Percentiles rank a stretch among this genome's conserved stretches.
Evolutionary conservation across 345 rosid species (phyloP).

Genomic region (Ailanthus altissimus): DNA sequence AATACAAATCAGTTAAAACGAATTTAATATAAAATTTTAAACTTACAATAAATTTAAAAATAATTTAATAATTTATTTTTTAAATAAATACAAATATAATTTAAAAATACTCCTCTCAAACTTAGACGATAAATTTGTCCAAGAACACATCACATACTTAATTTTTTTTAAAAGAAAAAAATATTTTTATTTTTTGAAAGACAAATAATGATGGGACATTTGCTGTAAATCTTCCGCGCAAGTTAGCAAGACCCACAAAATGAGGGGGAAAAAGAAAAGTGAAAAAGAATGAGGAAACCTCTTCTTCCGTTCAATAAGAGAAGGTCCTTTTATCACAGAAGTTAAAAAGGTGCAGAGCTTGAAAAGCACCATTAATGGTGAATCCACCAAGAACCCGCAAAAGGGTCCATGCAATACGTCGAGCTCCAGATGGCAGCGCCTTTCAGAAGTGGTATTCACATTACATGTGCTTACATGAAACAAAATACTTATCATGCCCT

Average conservation of each 20-base stretch:
- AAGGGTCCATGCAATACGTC: constrained; percentile 66
- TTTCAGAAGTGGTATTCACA: constrained; percentile 59
- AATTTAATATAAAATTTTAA: too few relatives aligned
- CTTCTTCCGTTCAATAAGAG: neutral
- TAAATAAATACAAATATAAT: too few relatives aligned
- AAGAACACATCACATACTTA: too few relatives aligned
- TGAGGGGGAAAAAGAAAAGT: neutral
- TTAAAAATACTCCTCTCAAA: too few relatives aligned
- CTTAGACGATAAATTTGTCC: too few relatives aligned
- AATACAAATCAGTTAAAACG: too few relatives aligned
- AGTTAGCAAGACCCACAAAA: constrained; percentile 17
- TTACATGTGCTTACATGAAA: too few relatives aligned
- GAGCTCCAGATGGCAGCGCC: constrained; percentile 86
- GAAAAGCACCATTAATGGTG: constrained; percentile 48
- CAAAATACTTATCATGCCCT: neutral
- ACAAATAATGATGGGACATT: too few relatives aligned
- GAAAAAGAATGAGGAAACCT: neutral
- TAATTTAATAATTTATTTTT: too few relatives aligned
- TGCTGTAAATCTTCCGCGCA: constrained; percentile 15
- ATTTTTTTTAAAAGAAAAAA: too few relatives aligned
- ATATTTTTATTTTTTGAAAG: too few relatives aligned
- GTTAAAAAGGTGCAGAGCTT: constrained; percentile 33
- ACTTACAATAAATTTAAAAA: too few relatives aligned
- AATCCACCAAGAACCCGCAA: constrained; percentile 56
- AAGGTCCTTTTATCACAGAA: neutral